Evolutionary conservation across 192 early-diverging fungal genomes (phyloP).

Genomic region (Linnemannia hyalina): DNA sequence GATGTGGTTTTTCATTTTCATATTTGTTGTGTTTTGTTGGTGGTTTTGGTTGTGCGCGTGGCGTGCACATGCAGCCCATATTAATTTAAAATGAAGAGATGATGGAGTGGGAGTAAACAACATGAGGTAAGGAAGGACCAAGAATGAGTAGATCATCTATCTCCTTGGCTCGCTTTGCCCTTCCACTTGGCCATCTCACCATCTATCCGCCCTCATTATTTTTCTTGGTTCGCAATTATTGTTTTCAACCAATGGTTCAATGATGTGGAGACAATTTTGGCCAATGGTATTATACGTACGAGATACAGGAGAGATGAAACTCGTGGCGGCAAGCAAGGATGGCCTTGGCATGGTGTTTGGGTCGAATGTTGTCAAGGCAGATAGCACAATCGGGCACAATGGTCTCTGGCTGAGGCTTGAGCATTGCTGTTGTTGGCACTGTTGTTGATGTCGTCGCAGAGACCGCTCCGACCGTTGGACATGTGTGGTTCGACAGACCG

Average conservation of each 20-base stretch:
- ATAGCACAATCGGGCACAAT: constrained; percentile 38
- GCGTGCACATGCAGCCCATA: constrained; percentile 2
- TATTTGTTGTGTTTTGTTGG: constrained; percentile 7
- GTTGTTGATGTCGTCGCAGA: constrained; percentile 2
- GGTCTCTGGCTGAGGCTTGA: background rate
- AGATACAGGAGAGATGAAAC: constrained; percentile 56
- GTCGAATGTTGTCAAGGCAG: constrained; percentile 44
- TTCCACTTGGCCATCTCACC: background rate
- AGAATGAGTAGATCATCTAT: constrained; percentile 1
- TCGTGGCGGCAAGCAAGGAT: constrained; percentile 51
- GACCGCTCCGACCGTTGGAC: constrained; percentile 7
- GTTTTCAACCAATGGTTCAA: constrained; percentile 1
- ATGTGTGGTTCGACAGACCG: constrained; percentile 3
- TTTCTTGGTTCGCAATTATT: background rate
- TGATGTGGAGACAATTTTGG: background rate
- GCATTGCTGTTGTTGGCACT: constrained; percentile 4
- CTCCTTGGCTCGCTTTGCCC: background rate
- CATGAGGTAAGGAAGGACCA: background rate
- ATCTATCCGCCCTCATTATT: background rate
- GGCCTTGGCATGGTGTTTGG: constrained; percentile 48
- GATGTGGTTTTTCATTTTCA: constrained; percentile 7
- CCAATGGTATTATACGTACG: constrained; percentile 27
- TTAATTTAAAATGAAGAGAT: constrained; percentile 7
- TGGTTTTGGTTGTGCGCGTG: constrained; percentile 7
- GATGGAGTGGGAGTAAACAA: background rate